A percentile compares a stretch with the other conserved stretches of the same genome.
phyloP scores from a whole-genome alignment of 2,329 filamentous ascomycete species.

The Xylaria sp. region DNA sequence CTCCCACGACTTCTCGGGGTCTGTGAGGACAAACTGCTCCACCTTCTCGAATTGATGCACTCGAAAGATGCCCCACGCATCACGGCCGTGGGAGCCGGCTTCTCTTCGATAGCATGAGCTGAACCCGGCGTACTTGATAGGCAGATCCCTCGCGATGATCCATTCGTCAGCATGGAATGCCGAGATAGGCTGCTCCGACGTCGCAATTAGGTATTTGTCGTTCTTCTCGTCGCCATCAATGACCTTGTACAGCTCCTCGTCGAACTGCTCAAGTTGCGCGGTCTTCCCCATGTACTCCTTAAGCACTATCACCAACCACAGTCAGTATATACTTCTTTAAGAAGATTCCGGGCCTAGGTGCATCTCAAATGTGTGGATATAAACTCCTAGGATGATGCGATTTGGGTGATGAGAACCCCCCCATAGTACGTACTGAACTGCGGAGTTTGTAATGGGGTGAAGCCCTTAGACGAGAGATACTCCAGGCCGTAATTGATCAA shows the following conservation, averaged over 20 bases:
- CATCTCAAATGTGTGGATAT: not conserved
- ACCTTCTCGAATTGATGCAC: slow-evolving; percentile 98
- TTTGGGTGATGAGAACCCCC: not conserved
- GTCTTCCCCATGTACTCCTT: slow-evolving; percentile 98
- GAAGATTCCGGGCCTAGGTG: no score
- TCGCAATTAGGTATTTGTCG: slow-evolving; percentile 81
- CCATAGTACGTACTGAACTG: slow-evolving; percentile 64
- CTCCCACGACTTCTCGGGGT: slow-evolving; percentile 90
- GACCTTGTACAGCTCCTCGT: slow-evolving; percentile 98
- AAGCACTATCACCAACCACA: slow-evolving; percentile 54
- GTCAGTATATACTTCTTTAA: not conserved
- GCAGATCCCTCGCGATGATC: slow-evolving; percentile 81
- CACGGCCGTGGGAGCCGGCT: slow-evolving; percentile 86
- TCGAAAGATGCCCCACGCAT: slow-evolving; percentile 97
- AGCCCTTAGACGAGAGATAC: slow-evolving; percentile 81
- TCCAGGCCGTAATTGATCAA: slow-evolving; percentile 94
- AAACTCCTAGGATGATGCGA: not conserved
- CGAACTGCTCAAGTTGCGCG: slow-evolving; percentile 94
- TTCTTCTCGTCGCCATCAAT: slow-evolving; percentile 82
- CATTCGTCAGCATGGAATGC: slow-evolving; percentile 93
- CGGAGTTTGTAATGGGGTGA: slow-evolving; percentile 81
- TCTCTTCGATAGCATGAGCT: slow-evolving; percentile 96
- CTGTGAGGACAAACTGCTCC: slow-evolving; percentile 57
- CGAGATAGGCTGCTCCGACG: slow-evolving; percentile 92
- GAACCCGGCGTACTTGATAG: slow-evolving; percentile 91